Evolutionary conservation across 345 rosid genomes (phyloP), one percentile per base, ranked within the genome.

Genomic region (Citrus australasica): DNA sequence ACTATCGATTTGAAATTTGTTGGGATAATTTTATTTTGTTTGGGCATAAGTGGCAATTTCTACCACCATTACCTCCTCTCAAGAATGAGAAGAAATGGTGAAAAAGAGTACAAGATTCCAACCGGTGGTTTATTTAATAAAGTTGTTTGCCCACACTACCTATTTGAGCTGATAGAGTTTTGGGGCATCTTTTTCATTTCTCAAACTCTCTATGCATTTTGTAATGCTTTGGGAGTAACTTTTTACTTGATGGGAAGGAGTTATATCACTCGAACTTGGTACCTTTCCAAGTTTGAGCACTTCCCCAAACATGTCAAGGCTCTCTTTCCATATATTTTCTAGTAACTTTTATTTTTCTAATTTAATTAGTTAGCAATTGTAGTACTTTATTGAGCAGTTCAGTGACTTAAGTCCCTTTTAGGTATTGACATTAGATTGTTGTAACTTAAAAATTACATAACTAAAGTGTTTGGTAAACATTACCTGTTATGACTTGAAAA

Each of bases 31-130:
- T n/a, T 95, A 62, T 91, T 91, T 75, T 65, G 86, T 3, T 21
- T 90, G 38, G 98, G 97, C 37, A 83, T 90, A 10, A 65, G 35
- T 42, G 98, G 97, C 5, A 93, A 95, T 83, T 84, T 95, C 56
- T 92, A 95, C 84, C 97, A 92, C 82, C 98, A 95, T 76, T 71
- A 37, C 60, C 81, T 93, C 22, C 90, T 95, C 6, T 90, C 97
- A 78, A 83, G 81, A 55, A 81, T 92, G 16, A 88, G 95, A 80
- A 67, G 67, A 58, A 71, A 72, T 16, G 85, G 77, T 11, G 86
- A 79, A 33, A 88, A 85, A 69, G 91, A 85, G 30, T 93, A 91
- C 82, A 92, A 84, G 83, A 83, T 95, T 68, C 94, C 97, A 1
- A 66, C 59, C 75, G 93, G 92, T 30, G 97, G 98, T 35, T 69